Evolutionary conservation across 2,329 filamentous ascomycete species (phyloP).

Genomic region (Botryotinia globosa): DNA sequence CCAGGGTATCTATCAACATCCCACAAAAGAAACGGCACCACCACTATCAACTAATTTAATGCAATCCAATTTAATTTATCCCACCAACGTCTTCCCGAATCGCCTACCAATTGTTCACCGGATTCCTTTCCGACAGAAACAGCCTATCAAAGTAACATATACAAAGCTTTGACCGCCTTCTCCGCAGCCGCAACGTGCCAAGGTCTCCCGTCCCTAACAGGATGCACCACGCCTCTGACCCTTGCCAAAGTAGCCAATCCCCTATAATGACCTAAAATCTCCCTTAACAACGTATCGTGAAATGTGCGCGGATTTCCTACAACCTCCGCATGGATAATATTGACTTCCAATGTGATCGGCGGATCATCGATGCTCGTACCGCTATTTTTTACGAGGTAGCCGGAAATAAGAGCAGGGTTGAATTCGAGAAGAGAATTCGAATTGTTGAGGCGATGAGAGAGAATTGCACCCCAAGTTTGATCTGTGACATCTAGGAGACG

Average conservation of each 20-base stretch:
- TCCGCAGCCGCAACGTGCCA: conserved; percentile 75
- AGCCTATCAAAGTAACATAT: conserved; percentile 55
- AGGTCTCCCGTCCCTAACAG: conserved; percentile 62
- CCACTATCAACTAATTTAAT: background rate
- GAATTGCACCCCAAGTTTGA: conserved; percentile 71
- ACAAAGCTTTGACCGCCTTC: conserved; percentile 64
- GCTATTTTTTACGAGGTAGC: conserved; percentile 63
- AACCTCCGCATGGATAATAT: conserved; percentile 55
- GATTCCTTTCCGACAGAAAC: background rate
- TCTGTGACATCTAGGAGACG: conserved; percentile 71
- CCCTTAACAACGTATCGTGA: conserved; percentile 64
- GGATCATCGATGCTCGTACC: conserved; percentile 55
- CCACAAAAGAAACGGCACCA: conserved; percentile 10
- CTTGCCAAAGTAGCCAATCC: conserved; percentile 67
- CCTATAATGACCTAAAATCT: conserved; percentile 68
- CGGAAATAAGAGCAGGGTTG: conserved; percentile 58
- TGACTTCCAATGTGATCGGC: conserved; percentile 61
- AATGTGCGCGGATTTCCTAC: conserved; percentile 36
- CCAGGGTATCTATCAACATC: conserved; percentile 16
- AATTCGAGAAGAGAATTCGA: conserved; percentile 54
- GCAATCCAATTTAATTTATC: background rate
- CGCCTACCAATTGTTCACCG: background rate
- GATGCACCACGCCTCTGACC: conserved; percentile 60
- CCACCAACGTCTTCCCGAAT: background rate
- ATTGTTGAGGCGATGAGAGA: conserved; percentile 63